A percentile compares a stretch with the other conserved stretches of the same genome.
phyloP scores from a whole-genome alignment of 768 basidiomycete species.

The Leccinum aurantiacum region DNA sequence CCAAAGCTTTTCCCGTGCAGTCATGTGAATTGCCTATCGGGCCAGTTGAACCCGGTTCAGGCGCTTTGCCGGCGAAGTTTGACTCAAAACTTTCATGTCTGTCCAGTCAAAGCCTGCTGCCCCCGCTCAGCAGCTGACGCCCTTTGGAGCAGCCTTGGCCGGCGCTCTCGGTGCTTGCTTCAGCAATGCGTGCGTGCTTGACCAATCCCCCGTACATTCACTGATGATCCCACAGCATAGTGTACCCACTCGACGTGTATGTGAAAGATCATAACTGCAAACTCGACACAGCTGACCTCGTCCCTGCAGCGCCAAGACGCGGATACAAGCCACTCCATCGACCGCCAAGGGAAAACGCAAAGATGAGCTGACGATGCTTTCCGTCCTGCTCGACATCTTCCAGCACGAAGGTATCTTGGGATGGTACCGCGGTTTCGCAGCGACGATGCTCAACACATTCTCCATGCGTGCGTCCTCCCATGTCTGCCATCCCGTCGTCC shows the following conservation, averaged over 20 bases:
- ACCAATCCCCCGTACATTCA: background rate
- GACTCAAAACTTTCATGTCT: conserved; percentile 30
- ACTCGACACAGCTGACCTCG: conserved; percentile 7
- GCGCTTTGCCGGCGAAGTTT: background rate
- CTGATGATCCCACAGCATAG: conserved; percentile 51
- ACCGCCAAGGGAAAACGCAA: conserved; percentile 54
- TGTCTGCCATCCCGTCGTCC: background rate
- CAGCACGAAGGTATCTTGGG: conserved; percentile 80
- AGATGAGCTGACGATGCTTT: conserved; percentile 53
- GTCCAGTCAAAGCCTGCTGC: conserved; percentile 48
- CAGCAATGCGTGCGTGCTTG: conserved; percentile 76
- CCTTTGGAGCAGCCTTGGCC: conserved; percentile 86
- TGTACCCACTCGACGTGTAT: conserved; percentile 95
- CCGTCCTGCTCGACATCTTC: conserved; percentile 68
- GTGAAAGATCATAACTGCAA: conserved; percentile 26
- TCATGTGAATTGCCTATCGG: conserved; percentile 15
- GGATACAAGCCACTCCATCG: conserved; percentile 78
- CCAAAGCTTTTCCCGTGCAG: background rate
- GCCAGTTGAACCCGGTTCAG: background rate
- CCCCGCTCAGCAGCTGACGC: conserved; percentile 68
- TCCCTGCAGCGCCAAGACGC: conserved; percentile 77
- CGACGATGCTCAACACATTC: conserved; percentile 98
- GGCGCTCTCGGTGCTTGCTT: conserved; percentile 94
- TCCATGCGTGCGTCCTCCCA: conserved; percentile 71
- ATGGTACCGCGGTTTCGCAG: conserved; percentile 88